These are phyloP conservation scores for Ophiostoma australiae DNA, from an alignment of 2,329 filamentous ascomycete species.

Conservation along the genomic window DNA sequence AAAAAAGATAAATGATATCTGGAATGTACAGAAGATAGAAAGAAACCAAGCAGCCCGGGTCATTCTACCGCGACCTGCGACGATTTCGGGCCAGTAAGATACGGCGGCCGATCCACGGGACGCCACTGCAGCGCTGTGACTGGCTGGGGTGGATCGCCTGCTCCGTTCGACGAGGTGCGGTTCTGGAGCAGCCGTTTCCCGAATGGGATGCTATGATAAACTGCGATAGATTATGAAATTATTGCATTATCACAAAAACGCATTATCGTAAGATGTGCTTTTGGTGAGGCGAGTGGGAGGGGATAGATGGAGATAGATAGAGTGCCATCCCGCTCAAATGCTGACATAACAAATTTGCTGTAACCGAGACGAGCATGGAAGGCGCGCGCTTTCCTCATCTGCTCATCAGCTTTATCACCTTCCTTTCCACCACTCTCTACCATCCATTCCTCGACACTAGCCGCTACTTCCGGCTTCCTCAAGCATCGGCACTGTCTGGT, in stretches of 20 bases:
- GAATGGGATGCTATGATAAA: neutral
- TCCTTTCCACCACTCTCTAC: neutral
- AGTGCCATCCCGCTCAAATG: neutral
- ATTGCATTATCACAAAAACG: too few species aligned
- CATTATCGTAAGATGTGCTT: too few species aligned
- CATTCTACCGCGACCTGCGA: slow-evolving; percentile 6
- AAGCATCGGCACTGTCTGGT: neutral
- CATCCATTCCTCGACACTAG: neutral
- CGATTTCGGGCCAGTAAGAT: slow-evolving; percentile 26
- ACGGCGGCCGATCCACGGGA: slow-evolving; percentile 27
- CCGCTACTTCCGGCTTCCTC: neutral
- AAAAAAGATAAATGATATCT: neutral
- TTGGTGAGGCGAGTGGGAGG: neutral
- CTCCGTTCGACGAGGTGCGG: neutral
- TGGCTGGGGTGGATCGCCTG: slow-evolving; percentile 21
- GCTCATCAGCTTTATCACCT: too few species aligned
- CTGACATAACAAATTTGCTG: neutral
- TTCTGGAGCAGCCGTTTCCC: neutral
- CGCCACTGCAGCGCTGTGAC: slow-evolving; percentile 23
- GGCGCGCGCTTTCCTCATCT: neutral
- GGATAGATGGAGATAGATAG: neutral
- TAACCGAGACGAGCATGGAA: neutral
- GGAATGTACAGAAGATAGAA: neutral
- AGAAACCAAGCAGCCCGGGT: neutral
- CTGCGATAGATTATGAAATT: neutral